Percentiles rank a stretch among this genome's conserved stretches.
These are phyloP conservation scores for Phlyctochytrium planicorne DNA, from an alignment of 192 early-diverging fungal genomes.

Conservation along the genomic window DNA sequence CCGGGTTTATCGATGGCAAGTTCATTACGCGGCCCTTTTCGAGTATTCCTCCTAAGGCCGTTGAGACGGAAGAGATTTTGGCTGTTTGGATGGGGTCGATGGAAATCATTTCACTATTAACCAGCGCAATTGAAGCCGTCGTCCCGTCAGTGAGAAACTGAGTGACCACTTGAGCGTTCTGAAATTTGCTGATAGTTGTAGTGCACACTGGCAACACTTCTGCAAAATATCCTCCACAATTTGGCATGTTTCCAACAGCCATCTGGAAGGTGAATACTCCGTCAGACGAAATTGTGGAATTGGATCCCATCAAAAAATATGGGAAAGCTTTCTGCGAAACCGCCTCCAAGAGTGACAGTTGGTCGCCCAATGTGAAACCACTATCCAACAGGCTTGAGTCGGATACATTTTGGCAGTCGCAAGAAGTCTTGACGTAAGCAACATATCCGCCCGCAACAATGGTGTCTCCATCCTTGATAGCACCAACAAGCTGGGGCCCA, in stretches of 20 bases:
- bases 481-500: slow-evolving; percentile 10
- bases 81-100: neutral
- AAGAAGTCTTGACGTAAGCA: slow-evolving; percentile 8
- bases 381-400: neutral
- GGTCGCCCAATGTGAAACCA: no score
- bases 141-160: slow-evolving; percentile 24
- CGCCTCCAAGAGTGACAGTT: no score
- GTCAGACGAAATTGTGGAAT: neutral
- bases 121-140: slow-evolving; percentile 20
- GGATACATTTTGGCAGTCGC: neutral
- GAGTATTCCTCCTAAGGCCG: neutral
- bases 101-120: neutral
- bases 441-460: slow-evolving; percentile 15
- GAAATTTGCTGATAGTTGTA: slow-evolving; percentile 12
- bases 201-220: slow-evolving; percentile 10
- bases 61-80: neutral
- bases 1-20: slow-evolving; percentile 13
- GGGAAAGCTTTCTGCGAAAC: neutral
- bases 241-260: neutral
- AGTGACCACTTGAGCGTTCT: neutral
- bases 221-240: neutral
- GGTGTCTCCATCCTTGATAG: slow-evolving; percentile 16
- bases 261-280: neutral
- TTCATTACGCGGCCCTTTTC: neutral
- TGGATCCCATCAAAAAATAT: neutral